These are phyloP conservation scores for Aureobasidium melanogenum DNA, from an alignment of 2,329 filamentous ascomycete species.

Conservation along the genomic window DNA sequence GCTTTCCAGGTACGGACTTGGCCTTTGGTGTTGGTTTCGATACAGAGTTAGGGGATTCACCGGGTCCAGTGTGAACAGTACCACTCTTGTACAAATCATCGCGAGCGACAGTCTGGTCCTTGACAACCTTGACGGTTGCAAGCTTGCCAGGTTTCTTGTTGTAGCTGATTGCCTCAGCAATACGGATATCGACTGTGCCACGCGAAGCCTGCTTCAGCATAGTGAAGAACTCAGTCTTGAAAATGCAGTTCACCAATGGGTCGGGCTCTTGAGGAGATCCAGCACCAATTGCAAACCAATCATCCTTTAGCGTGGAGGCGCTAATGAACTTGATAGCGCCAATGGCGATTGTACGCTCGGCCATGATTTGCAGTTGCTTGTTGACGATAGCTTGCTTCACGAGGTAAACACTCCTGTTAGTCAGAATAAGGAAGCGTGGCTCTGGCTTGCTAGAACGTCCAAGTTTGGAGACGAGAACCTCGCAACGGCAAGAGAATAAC, in stretches of 20 bases:
- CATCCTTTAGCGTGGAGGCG: conserved; percentile 72
- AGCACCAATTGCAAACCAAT: conserved; percentile 91
- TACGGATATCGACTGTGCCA: conserved; percentile 71
- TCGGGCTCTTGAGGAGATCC: conserved; percentile 89
- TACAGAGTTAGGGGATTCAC: conserved; percentile 72
- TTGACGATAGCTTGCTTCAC: conserved; percentile 77
- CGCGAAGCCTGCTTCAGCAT: conserved; percentile 75
- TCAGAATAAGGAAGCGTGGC: conserved; percentile 75
- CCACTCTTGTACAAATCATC: conserved; percentile 92
- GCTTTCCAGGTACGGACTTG: conserved; percentile 76
- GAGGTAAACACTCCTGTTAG: conserved; percentile 79
- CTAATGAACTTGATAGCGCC: conserved; percentile 84
- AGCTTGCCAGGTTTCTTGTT: conserved; percentile 96
- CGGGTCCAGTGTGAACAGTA: conserved; percentile 74
- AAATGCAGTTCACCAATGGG: conserved; percentile 82
- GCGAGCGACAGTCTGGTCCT: conserved; percentile 64
- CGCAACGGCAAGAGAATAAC: conserved; percentile 84
- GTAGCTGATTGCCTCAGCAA: conserved; percentile 81
- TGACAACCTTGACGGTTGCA: conserved; percentile 78
- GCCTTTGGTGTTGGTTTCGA: conserved; percentile 80
- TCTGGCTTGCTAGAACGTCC: conserved; percentile 91
- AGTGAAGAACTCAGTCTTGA: conserved; percentile 97
- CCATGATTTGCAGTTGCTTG: conserved; percentile 67
- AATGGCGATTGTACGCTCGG: conserved; percentile 74
- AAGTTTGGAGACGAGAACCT: conserved; percentile 87